Evolutionary conservation across 2,329 filamentous ascomycete genomes (phyloP).

Genomic region (Diaporthe helianthi): DNA sequence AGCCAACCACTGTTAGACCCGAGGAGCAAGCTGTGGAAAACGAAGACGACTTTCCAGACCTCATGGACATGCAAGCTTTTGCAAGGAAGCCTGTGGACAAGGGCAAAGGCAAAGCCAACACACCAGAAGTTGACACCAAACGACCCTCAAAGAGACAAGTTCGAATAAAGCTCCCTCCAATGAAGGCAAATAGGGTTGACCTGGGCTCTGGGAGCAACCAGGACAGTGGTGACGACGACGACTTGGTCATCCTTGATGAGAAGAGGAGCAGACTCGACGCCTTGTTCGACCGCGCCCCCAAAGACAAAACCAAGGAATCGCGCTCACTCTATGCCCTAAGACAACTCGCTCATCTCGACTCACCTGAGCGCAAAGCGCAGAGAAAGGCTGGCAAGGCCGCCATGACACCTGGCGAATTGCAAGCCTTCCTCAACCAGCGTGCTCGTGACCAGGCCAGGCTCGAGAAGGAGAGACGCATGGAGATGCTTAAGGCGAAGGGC

Average conservation of each 20-base stretch:
- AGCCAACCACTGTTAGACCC: conserved; percentile 32
- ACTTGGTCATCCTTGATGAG: conserved; percentile 66
- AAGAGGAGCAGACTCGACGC: conserved; percentile 60
- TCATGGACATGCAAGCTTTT: conserved; percentile 34
- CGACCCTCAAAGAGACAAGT: conserved; percentile 52
- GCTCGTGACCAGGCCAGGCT: conserved; percentile 81
- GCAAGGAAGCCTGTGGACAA: conserved; percentile 51
- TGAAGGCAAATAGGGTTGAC: conserved; percentile 47
- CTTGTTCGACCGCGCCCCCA: conserved; percentile 75
- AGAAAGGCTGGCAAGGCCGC: conserved; percentile 54
- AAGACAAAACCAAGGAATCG: conserved; percentile 67
- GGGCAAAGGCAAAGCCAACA: conserved; percentile 65
- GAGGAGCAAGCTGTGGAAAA: conserved; percentile 36
- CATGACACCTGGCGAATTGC: conserved; percentile 75
- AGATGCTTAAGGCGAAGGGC: conserved; percentile 79
- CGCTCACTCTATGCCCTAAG: conserved; percentile 73
- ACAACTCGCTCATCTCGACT: conserved; percentile 74
- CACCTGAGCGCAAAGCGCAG: conserved; percentile 61
- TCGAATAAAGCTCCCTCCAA: conserved; percentile 56
- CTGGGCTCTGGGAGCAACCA: conserved; percentile 46
- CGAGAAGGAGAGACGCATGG: conserved; percentile 79
- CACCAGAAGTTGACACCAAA: conserved; percentile 36
- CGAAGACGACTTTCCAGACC: conserved; percentile 46
- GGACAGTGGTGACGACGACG: conserved; percentile 54
- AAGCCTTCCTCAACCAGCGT: conserved; percentile 70